These are phyloP conservation scores for Aspergillus cejpii DNA, from an alignment of 2,329 filamentous ascomycete species.

Conservation along the genomic window DNA sequence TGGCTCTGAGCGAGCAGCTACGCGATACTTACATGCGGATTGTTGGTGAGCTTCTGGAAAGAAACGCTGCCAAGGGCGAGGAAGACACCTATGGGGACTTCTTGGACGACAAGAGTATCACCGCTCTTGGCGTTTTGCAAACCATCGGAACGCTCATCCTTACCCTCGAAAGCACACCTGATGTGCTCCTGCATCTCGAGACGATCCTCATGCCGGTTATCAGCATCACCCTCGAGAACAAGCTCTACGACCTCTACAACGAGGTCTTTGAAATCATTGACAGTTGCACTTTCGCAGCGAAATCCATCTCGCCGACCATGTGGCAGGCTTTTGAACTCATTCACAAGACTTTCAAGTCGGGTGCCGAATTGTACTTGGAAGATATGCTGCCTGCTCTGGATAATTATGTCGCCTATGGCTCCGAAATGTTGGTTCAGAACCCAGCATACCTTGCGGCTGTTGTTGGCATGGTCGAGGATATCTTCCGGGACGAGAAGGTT, in stretches of 20 bases:
- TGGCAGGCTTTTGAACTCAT: slow-evolving; percentile 98
- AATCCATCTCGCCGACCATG: slow-evolving; percentile 92
- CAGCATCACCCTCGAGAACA: slow-evolving; percentile 91
- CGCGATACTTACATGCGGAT: slow-evolving; percentile 94
- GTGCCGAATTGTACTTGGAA: slow-evolving; percentile 93
- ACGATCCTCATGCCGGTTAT: slow-evolving; percentile 96
- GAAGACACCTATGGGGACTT: slow-evolving; percentile 83
- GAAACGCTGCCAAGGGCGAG: slow-evolving; percentile 66
- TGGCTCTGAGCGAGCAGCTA: slow-evolving; percentile 90
- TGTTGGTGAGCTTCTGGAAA: slow-evolving; percentile 81
- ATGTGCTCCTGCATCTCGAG: slow-evolving; percentile 89
- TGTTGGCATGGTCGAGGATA: slow-evolving; percentile 88
- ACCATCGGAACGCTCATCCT: slow-evolving; percentile 96
- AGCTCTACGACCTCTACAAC: slow-evolving; percentile 95
- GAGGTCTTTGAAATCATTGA: slow-evolving; percentile 99
- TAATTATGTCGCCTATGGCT: slow-evolving; percentile 94
- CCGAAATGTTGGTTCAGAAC: slow-evolving; percentile 70
- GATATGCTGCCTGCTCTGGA: slow-evolving; percentile 97
- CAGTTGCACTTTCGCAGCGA: slow-evolving; percentile 96
- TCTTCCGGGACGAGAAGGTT: slow-evolving; percentile 88
- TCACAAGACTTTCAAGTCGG: slow-evolving; percentile 93
- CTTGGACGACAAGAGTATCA: slow-evolving; percentile 96
- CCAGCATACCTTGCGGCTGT: slow-evolving; percentile 81
- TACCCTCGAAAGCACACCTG: slow-evolving; percentile 92
- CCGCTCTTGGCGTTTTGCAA: slow-evolving; percentile 88